Conservation (phyloP, 2,329 filamentous ascomycete genomes). For the Fusarium solani-melongenae region DNA sequence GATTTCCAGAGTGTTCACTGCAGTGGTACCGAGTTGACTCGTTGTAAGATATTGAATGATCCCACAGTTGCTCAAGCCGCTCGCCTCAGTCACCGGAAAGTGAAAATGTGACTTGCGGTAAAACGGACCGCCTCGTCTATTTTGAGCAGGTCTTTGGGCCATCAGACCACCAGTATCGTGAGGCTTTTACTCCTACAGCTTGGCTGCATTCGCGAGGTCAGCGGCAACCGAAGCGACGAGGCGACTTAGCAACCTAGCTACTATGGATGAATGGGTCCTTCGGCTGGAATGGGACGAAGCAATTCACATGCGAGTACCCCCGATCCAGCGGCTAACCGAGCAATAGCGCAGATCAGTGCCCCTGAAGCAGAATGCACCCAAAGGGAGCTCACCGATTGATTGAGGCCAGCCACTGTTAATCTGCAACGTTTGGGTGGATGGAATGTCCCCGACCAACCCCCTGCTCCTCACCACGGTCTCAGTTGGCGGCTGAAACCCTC, state of each 20-base stretch:
- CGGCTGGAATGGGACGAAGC: not conserved
- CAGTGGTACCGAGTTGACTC: slow-evolving; percentile 11
- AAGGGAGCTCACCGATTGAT: not conserved
- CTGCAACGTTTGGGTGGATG: slow-evolving; percentile 24
- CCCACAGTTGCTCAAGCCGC: not conserved
- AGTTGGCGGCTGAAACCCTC: slow-evolving; percentile 19
- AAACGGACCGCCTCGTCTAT: not conserved
- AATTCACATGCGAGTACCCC: not conserved
- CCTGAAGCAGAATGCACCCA: not conserved
- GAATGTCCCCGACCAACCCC: not conserved
- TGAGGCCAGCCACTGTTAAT: slow-evolving; percentile 12
- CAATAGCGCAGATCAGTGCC: not conserved
- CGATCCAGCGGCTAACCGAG: not conserved
- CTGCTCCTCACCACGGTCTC: slow-evolving; percentile 19
- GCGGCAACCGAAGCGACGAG: not conserved
- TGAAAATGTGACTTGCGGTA: not conserved
- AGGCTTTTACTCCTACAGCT: not conserved
- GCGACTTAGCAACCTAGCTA: not conserved
- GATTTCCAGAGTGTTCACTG: not conserved
- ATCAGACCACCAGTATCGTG: not conserved
- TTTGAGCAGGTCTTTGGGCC: not conserved
- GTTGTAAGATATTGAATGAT: not conserved
- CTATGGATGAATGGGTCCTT: not conserved
- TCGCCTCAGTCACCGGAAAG: not conserved
- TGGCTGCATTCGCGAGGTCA: not conserved